Evolutionary conservation across 1,284 basidiomycete species (phyloP).

Genomic region (Trichosporon inkin): DNA sequence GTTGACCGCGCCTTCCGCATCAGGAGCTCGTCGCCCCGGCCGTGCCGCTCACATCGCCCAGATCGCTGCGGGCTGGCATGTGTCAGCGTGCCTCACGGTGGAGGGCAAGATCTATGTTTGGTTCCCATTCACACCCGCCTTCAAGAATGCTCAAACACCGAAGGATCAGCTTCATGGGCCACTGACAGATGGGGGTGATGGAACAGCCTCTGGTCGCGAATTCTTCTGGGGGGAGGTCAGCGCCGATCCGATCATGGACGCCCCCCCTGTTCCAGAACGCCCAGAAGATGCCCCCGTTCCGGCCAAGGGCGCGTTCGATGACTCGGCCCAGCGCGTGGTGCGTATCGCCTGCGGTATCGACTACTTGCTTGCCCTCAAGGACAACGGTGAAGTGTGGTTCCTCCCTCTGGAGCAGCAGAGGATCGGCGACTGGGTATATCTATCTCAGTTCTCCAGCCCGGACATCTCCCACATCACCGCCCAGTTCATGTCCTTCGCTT

Average conservation of each 20-base stretch:
- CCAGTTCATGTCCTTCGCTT: constrained; percentile 71
- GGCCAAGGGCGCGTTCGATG: constrained; percentile 35
- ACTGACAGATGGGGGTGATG: constrained; percentile 15
- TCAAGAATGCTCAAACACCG: constrained; percentile 31
- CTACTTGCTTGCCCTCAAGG: constrained; percentile 66
- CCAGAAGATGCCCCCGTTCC: constrained; percentile 52
- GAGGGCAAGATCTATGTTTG: constrained; percentile 68
- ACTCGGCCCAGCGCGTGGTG: constrained; percentile 56
- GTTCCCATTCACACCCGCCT: constrained; percentile 58
- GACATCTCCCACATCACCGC: constrained; percentile 67
- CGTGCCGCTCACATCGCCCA: constrained; percentile 53
- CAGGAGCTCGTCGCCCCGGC: constrained; percentile 23
- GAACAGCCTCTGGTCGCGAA: constrained; percentile 13
- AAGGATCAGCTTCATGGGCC: constrained; percentile 49
- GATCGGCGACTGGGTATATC: constrained; percentile 53
- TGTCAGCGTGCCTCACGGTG: constrained; percentile 65
- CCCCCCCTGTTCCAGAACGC: constrained; percentile 24
- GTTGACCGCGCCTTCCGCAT: constrained; percentile 33
- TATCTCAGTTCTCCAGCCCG: constrained; percentile 49
- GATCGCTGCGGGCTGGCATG: constrained; percentile 70
- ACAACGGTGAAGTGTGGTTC: constrained; percentile 48
- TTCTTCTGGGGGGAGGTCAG: constrained; percentile 38
- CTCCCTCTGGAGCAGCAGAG: not conserved
- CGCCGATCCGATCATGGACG: constrained; percentile 13
- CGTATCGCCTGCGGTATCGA: constrained; percentile 70